A percentile compares a stretch with the other conserved stretches of the same genome.
phyloP scores from a whole-genome alignment of 129 eudicot species.

The Mikania micrantha region DNA sequence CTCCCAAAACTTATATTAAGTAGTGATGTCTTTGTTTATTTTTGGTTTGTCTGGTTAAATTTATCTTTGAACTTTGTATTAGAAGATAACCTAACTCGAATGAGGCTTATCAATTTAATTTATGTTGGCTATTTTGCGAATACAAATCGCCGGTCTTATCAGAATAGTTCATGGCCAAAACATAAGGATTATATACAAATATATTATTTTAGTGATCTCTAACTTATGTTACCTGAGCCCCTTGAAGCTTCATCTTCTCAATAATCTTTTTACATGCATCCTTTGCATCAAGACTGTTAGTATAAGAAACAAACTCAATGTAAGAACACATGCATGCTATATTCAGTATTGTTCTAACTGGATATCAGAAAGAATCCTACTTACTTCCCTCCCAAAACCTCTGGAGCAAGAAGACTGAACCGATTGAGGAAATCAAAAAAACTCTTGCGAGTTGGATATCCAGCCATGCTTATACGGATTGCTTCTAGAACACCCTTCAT shows the following conservation, averaged over 20 bases:
- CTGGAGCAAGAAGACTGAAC: slow-evolving; percentile 92
- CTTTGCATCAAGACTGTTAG: slow-evolving; percentile 75
- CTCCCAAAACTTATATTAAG: too few relatives aligned
- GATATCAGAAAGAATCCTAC: slow-evolving; percentile 20
- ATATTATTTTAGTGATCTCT: background rate
- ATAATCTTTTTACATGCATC: slow-evolving; percentile 79
- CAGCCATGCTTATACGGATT: slow-evolving; percentile 97
- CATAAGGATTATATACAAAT: background rate
- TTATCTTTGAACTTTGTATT: too few relatives aligned
- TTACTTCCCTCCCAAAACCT: slow-evolving; percentile 78
- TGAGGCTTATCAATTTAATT: too few relatives aligned
- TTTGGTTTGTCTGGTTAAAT: too few relatives aligned
- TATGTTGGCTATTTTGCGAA: too few relatives aligned
- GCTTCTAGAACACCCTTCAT: slow-evolving; percentile 97
- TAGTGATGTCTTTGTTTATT: too few relatives aligned
- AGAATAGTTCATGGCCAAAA: background rate
- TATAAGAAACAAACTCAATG: slow-evolving; percentile 11
- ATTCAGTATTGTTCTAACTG: background rate
- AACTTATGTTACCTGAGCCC: slow-evolving; percentile 67
- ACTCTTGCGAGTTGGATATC: slow-evolving; percentile 92
- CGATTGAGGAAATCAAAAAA: slow-evolving; percentile 83
- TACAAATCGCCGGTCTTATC: too few relatives aligned
- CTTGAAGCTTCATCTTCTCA: slow-evolving; percentile 69
- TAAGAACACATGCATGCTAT: slow-evolving; percentile 18
- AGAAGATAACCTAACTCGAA: too few relatives aligned